phyloP scores from a whole-genome alignment of 169 alveolate species.

The Eimeria sp. region DNA sequence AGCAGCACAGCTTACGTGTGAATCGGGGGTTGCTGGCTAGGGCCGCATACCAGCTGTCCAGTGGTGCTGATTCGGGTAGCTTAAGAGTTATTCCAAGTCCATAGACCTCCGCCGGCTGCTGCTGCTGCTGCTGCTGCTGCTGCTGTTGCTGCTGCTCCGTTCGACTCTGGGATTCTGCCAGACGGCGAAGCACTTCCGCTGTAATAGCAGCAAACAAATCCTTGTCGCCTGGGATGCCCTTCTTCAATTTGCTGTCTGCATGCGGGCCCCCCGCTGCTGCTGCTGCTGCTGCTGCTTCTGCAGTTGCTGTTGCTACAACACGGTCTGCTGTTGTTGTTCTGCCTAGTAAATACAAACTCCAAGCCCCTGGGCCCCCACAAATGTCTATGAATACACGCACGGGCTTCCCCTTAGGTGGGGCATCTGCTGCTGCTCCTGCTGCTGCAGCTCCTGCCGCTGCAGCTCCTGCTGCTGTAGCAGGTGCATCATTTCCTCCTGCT shows the following conservation, averaged over 20 bases:
- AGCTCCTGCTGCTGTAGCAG: not conserved
- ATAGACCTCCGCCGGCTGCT: not conserved
- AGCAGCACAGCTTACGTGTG: not conserved
- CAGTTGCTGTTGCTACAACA: not conserved
- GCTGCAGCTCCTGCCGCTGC: not conserved
- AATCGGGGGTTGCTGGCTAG: constrained; percentile 39
- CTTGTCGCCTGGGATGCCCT: not conserved
- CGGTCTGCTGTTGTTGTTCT: not conserved
- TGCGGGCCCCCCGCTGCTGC: not conserved
- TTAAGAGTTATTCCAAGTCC: constrained; percentile 34
- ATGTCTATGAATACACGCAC: constrained; percentile 45
- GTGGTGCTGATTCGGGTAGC: not conserved
- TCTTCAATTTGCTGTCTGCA: not conserved
- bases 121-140: constrained; percentile 24
- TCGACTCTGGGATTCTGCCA: not conserved
- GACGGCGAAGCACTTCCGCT: constrained; percentile 9
- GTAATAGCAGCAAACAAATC: constrained; percentile 16
- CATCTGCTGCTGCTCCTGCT: not conserved
- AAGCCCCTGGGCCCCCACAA: constrained; percentile 75
- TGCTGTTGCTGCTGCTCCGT: not conserved
- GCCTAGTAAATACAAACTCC: constrained; percentile 65
- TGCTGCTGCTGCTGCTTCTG: not conserved
- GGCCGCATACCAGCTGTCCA: not conserved
- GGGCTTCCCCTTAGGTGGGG: not conserved
- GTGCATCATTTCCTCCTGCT: not conserved